Evolutionary conservation across 2,329 filamentous ascomycete species (phyloP), one percentile per base, ranked within the genome.

Genomic region (Pseudogymnoascus sp.): DNA sequence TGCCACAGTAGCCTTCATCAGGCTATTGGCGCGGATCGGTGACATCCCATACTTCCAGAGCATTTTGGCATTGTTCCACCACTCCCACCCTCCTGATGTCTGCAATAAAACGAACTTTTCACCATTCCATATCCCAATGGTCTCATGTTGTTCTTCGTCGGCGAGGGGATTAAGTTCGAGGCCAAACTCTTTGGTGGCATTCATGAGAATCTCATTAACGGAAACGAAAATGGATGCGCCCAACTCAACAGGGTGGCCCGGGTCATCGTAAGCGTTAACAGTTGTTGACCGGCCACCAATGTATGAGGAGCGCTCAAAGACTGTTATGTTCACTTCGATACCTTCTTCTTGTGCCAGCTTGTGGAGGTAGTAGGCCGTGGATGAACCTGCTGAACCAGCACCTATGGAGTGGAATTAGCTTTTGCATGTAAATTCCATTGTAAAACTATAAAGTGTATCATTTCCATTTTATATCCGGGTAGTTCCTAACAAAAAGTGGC

Each of bases 191-290:
- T 82, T 76, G 6, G 84, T 86, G 0, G 92, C 89, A 62, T 89
- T 87, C 69, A 87, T 84, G 40, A 99, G 82, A 70, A 96, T 96
- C 40, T 86, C 79, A 72, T 98, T 99, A 46, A 89, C 84, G 59
- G 88, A 75, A 50, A 98, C 90, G 72, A 98, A 99, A 69, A 98
- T 96, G 65, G 89, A 93, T 10, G 90, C 95, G 14, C 95, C 95
- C 0, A 98, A 80, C 74, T 99, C 95, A 37, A 96, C 83, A 1
- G 89, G 89, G 40, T 87, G 78, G 0, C 77, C 67, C 1, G 86
- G 79, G 69, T 93, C 82, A 66, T 84, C 82, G 72, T 89, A 93
- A 2, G 86, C 87, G 70, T 92, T 80, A 16, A 96, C 89, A 0
- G 93, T 98, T 31, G 93, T 90, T 6, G 89, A 89, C 26, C 95